A percentile compares a stretch with the other conserved stretches of the same genome.
Conservation (phyloP, 345 rosid genomes). For the Cardamine chenopodiifolia region DNA sequence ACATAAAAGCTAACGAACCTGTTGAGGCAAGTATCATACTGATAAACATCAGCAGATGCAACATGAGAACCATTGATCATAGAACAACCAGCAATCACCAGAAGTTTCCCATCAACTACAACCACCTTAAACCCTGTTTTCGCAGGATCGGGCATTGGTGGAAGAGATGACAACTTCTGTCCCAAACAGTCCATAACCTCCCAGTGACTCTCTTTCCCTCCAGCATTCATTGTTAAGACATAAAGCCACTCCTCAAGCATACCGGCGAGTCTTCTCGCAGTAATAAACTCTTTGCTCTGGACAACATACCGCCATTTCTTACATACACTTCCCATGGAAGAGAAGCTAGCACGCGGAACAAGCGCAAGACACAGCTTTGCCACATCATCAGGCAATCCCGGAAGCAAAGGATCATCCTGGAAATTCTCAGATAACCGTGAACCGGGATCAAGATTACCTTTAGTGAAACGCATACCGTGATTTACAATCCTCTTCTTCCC, state of each 20-base stretch:
- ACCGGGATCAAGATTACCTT: slow-evolving; percentile 44
- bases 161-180: slow-evolving; percentile 56
- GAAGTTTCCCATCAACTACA: slow-evolving; percentile 73
- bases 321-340: slow-evolving; percentile 77
- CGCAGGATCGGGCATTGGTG: slow-evolving; percentile 74
- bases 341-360: slow-evolving; percentile 71
- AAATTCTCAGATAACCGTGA: slow-evolving; percentile 44
- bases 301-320: slow-evolving; percentile 85
- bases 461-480: slow-evolving; percentile 47
- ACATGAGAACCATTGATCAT: slow-evolving; percentile 51
- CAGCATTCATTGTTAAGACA: slow-evolving; percentile 60
- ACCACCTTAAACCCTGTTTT: slow-evolving; percentile 76
- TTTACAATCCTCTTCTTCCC: slow-evolving; percentile 52
- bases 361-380: slow-evolving; percentile 81
- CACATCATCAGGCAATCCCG: slow-evolving; percentile 91
- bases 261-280: slow-evolving; percentile 67
- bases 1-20: slow-evolving; percentile 52
- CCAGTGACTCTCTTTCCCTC: slow-evolving; percentile 80
- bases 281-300: slow-evolving; percentile 77
- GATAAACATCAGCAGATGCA: slow-evolving; percentile 71
- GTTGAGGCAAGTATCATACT: slow-evolving; percentile 82
- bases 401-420: slow-evolving; percentile 55
- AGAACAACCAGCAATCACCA: slow-evolving; percentile 74
- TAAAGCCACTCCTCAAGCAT: slow-evolving; percentile 86
- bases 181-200: slow-evolving; percentile 76